A percentile compares a stretch with the other conserved stretches of the same genome.
phyloP scores from a whole-genome alignment of 2,329 filamentous ascomycete genomes.

The Monilinia vaccinii-corymbosi region DNA sequence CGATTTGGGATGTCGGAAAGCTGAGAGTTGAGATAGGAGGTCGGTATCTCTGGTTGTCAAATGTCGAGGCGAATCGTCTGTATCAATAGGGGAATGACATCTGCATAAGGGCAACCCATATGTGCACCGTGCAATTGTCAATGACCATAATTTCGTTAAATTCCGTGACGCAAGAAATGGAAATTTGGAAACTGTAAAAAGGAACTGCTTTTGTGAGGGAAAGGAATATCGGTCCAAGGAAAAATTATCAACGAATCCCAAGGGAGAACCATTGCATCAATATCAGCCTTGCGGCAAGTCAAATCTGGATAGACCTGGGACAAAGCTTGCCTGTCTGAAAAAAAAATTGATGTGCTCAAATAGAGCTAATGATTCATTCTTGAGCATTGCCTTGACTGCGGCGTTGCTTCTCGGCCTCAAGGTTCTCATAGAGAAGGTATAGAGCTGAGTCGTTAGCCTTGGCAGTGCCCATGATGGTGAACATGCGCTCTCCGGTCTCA shows the following conservation, averaged over 20 bases:
- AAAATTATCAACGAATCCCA: slow-evolving; percentile 25
- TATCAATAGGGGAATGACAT: slow-evolving; percentile 26
- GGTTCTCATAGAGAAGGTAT: slow-evolving; percentile 95
- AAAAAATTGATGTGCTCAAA: slow-evolving; percentile 33
- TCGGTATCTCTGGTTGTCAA: slow-evolving; percentile 30
- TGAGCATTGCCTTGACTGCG: slow-evolving; percentile 62
- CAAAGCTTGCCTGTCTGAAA: slow-evolving; percentile 41
- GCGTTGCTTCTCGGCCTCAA: slow-evolving; percentile 98
- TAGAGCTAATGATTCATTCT: slow-evolving; percentile 22
- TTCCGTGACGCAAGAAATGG: slow-evolving; percentile 27
- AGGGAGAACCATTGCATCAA: slow-evolving; percentile 35
- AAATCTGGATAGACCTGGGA: slow-evolving; percentile 45
- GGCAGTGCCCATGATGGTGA: slow-evolving; percentile 95
- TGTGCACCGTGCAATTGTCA: slow-evolving; percentile 25
- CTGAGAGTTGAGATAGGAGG: slow-evolving; percentile 30
- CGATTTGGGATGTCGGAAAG: slow-evolving; percentile 28
- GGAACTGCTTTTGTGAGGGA: slow-evolving; percentile 31
- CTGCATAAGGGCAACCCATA: slow-evolving; percentile 20
- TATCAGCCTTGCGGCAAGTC: slow-evolving; percentile 54
- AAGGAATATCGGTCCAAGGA: slow-evolving; percentile 14
- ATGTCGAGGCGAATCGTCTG: slow-evolving; percentile 31
- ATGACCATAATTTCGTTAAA: slow-evolving; percentile 33
- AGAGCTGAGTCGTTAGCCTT: slow-evolving; percentile 92
- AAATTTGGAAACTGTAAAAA: slow-evolving; percentile 24
- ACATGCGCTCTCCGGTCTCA: slow-evolving; percentile 97